Conservation (phyloP, 331 rosid species). For the Quercus phellos region DNA sequence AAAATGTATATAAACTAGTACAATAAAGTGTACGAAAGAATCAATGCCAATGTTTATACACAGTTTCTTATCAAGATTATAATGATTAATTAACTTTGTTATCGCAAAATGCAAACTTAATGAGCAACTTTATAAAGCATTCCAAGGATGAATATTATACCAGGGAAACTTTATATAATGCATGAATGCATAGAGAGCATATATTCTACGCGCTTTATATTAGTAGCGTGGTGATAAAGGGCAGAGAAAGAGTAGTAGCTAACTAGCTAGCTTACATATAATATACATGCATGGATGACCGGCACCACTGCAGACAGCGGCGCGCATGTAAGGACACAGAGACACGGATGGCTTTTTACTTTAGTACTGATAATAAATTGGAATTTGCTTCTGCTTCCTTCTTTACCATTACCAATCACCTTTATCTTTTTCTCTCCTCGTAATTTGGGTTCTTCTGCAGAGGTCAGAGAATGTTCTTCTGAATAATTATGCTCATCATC, state of each 20-base stretch:
- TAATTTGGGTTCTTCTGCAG: conserved; percentile 27
- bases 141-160: background rate
- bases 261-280: background rate
- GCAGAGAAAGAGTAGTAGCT: background rate
- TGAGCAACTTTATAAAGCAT: too few relatives aligned
- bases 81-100: too few relatives aligned
- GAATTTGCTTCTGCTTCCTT: conserved; percentile 35
- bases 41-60: too few relatives aligned
- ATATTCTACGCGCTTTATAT: background rate
- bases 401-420: conserved; percentile 32
- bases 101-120: too few relatives aligned
- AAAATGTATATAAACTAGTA: too few relatives aligned
- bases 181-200: background rate
- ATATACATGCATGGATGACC: too few relatives aligned
- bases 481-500: conserved; percentile 30
- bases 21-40: too few relatives aligned
- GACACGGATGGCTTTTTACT: conserved; percentile 24
- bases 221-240: background rate
- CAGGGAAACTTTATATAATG: background rate
- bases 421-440: conserved; percentile 39
- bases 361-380: background rate
- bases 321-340: conserved; percentile 26
- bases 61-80: too few relatives aligned
- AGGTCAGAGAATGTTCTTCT: conserved; percentile 48
- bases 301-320: background rate